Evolutionary conservation across 306 rosid species (phyloP), one percentile per base, ranked within the genome.

Genomic region (Acmispon strigosus): DNA sequence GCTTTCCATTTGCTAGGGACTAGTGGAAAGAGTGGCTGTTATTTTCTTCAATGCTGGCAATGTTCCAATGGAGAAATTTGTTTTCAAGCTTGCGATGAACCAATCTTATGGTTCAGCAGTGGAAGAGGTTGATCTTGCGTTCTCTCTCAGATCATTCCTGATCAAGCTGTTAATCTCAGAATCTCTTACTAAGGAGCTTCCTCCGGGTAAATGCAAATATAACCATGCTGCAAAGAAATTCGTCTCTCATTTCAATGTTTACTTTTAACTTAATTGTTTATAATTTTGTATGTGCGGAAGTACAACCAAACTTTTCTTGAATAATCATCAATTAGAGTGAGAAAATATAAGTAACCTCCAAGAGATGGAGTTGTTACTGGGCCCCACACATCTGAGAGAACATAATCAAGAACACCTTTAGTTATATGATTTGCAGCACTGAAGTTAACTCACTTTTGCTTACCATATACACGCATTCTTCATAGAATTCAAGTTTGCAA

Each of bases 21-120:
- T 87, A 77, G 96, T 94, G 58, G 97, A 94, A 49, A 86, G 92
- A 77, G 88, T 86, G 49, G 95, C 86, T 19, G 92, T 94, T 69
- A 82, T 87, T 64, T 87, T 91, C 85, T 89, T 79, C 76, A 70
- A 75, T 44, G 20, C 79, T 44, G 85, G 84, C 9, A 48, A 80
- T 39, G 62, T 79, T 72, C 92, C 89, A 6, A 17, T 80, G 55
- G 97, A 94, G 85, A 81, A 89, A 77, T 94, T 89, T 69, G 65
- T 86, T 63, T 94, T 89, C 85, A 89, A 87, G 86, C 84, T 89
- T 56, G 54, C 65, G 17, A 69, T 89, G 87, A 84, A 86, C 82
- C 90, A 52, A 54, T 72, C 89, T 36, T 78, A 53, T 75, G 84
- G 81, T 62, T 80, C 95, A 29, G 78, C 82, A 43, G 81, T 91